Base-by-base conservation (phyloP, 208 protist genomes). In the Crithidia bombi region DNA sequence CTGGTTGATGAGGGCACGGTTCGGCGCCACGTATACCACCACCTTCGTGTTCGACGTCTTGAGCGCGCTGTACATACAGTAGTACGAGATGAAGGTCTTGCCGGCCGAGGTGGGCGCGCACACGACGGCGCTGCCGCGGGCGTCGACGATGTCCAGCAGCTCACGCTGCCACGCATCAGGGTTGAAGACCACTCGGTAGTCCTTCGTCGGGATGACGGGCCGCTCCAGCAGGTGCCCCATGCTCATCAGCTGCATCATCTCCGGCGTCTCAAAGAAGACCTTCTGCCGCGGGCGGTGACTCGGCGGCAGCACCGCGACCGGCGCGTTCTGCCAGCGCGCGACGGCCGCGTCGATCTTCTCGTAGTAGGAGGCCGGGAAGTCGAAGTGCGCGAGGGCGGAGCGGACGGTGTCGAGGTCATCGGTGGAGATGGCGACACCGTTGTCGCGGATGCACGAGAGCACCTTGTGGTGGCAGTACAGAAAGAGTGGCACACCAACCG, bases 31-130 rank as follows among this genome's bases (percentile, higher is more conserved):
- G 75, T 97, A 98, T 3, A 98, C 92, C 11, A 98, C 93, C 19
- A 98, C 81, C 46, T 87, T 84, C 44, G 83, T 90, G 73, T 97
- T 93, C 14, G 82, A 93, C 41, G 81, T 86, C 41, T 84, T 80
- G 23, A 97, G 85, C 3, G 93, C 89, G 69, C 91, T 92, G 78
- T 98, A 94, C 83, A 99, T 98, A 73, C 85, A 92, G 83, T 98
- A 99, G 76, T 96, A 99, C 33, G 92, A 97, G 73, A 98, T 97
- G 79, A 99, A 99, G 0, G 97, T 99, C 81, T 99, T 99, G 52
- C 93, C 93, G 26, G 93, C 94, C 19, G 92, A 98, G 10, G 97
- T 99, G n/a, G 97, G 96, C 14, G 98, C 96, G 73, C 84, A 96
- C n/a, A 98, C 92, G 4, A 99, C 90, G 5, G 94, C 94, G 59